A percentile compares a stretch with the other conserved stretches of the same genome.
Conservation (phyloP, 225 moss, liverwort and hornwort species). For the Marchantia polymorpha region DNA sequence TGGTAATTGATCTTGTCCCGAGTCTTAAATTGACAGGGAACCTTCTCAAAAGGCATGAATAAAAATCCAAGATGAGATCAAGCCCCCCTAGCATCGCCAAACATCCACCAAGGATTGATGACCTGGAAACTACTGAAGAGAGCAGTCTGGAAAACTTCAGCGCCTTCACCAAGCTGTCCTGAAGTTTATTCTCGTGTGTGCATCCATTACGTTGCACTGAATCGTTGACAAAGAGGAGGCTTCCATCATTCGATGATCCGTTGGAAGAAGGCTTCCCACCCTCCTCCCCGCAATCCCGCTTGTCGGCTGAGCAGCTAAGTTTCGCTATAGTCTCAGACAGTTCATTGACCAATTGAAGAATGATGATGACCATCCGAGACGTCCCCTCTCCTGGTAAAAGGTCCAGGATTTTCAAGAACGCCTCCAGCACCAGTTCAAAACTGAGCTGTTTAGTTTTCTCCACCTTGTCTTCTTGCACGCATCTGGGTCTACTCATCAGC, state of each 20-base stretch:
- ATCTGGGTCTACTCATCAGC: conserved; percentile 18
- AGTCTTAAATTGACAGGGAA: conserved; percentile 45
- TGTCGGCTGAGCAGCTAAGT: conserved; percentile 3
- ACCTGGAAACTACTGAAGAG: conserved; percentile 44
- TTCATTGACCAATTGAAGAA: conserved; percentile 27
- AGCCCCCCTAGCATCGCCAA: conserved; percentile 50
- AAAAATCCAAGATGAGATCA: conserved; percentile 46
- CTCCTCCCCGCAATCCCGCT: background rate
- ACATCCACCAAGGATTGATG: conserved; percentile 39
- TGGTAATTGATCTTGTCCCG: conserved; percentile 26
- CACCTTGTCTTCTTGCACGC: background rate
- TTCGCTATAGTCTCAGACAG: conserved; percentile 27
- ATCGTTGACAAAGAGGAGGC: background rate
- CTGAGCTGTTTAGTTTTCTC: conserved; percentile 10
- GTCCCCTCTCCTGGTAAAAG: conserved; percentile 55
- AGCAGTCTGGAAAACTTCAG: conserved; percentile 43
- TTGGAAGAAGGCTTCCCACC: background rate
- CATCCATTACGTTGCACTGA: background rate
- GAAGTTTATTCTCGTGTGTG: conserved; percentile 20
- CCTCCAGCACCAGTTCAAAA: conserved; percentile 27
- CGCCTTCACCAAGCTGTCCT: conserved; percentile 35
- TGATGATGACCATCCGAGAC: conserved; percentile 34
- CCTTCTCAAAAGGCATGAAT: conserved; percentile 49
- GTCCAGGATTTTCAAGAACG: conserved; percentile 53
- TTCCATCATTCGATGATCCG: too few relatives aligned